Conservation (phyloP, 2,329 filamentous ascomycete genomes). For the Rhexocercosporidium sp. region DNA sequence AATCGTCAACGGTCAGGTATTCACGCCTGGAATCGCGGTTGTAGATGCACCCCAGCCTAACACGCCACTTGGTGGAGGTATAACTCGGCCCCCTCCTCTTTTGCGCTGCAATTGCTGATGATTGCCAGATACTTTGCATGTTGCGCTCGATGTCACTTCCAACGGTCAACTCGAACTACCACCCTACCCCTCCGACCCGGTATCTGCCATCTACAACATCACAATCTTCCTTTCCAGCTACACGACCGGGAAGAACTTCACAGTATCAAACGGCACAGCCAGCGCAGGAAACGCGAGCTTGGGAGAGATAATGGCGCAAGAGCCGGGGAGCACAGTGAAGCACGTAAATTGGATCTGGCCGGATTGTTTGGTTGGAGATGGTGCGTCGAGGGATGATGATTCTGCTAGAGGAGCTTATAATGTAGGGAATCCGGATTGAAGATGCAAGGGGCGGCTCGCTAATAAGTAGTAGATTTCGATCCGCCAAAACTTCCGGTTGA, state of each 20-base stretch:
- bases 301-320: slow-evolving; percentile 66
- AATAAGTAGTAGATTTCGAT: slow-evolving; percentile 62
- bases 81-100: slow-evolving; percentile 36
- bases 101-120: slow-evolving; percentile 20
- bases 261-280: slow-evolving; percentile 67
- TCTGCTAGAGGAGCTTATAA: slow-evolving; percentile 69
- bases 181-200: slow-evolving; percentile 56
- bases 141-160: slow-evolving; percentile 70
- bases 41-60: slow-evolving; percentile 69
- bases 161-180: slow-evolving; percentile 67
- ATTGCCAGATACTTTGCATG: slow-evolving; percentile 55
- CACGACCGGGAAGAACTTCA: slow-evolving; percentile 67
- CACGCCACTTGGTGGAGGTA: slow-evolving; percentile 67
- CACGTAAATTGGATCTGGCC: slow-evolving; percentile 77
- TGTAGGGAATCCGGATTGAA: slow-evolving; percentile 26
- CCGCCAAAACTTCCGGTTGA: slow-evolving; percentile 71
- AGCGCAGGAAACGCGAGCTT: slow-evolving; percentile 57
- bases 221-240: slow-evolving; percentile 72
- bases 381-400: slow-evolving; percentile 42
- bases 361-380: slow-evolving; percentile 67
- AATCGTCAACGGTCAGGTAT: slow-evolving; percentile 68
- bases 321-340: slow-evolving; percentile 72
- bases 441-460: slow-evolving; percentile 1
- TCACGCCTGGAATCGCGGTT: slow-evolving; percentile 70
- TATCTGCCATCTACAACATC: slow-evolving; percentile 66